Evolutionary conservation across 768 basidiomycete genomes (phyloP).

Genomic region (Boletales sp.): DNA sequence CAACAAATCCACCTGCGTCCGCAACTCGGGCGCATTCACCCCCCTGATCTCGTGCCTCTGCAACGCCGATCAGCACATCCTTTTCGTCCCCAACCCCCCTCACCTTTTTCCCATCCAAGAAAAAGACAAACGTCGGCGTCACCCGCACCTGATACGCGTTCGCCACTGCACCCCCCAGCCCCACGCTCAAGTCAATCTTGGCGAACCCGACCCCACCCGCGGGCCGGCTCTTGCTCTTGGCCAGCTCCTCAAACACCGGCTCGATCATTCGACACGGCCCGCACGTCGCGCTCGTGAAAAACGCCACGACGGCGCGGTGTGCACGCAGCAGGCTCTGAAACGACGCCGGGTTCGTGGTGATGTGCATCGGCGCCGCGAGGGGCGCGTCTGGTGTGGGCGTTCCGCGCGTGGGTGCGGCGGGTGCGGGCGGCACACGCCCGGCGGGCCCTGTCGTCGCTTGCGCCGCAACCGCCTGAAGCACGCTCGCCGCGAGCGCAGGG

Average conservation of each 20-base stretch:
- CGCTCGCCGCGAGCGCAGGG: constrained; percentile 47
- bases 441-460: constrained; percentile 37
- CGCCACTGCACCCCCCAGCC: constrained; percentile 59
- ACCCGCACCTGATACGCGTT: constrained; percentile 61
- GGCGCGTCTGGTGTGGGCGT: constrained; percentile 32
- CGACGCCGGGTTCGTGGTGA: constrained; percentile 70
- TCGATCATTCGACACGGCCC: constrained; percentile 81
- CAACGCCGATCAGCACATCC: neutral
- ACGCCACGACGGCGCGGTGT: constrained; percentile 71
- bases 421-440: too few species aligned
- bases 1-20: constrained; percentile 69
- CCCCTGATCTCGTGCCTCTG: constrained; percentile 73
- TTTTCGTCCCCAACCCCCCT: constrained; percentile 5
- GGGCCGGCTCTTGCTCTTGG: constrained; percentile 53
- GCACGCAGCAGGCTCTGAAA: constrained; percentile 61
- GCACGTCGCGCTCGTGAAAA: constrained; percentile 78
- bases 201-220: constrained; percentile 64
- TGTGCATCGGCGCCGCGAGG: constrained; percentile 60
- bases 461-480: constrained; percentile 55
- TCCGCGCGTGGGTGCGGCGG: constrained; percentile 13
- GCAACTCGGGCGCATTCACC: constrained; percentile 63
- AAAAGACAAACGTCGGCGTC: constrained; percentile 91
- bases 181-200: constrained; percentile 78
- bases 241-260: constrained; percentile 77
- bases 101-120: constrained; percentile 72